phyloP scores from a whole-genome alignment of 2,329 filamentous ascomycete genomes.

The Chrysoporthe deuterocubensis region DNA sequence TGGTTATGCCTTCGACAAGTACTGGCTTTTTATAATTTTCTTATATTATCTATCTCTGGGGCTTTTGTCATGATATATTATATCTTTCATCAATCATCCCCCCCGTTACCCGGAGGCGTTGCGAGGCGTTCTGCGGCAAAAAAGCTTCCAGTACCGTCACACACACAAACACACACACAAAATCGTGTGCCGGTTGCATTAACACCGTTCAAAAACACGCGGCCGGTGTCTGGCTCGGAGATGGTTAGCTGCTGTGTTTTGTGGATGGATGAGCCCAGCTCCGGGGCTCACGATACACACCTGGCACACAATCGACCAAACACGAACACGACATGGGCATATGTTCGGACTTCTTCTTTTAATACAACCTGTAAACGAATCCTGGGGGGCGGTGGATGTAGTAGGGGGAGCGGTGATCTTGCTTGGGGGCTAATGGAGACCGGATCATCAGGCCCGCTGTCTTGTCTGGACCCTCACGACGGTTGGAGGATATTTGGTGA shows the following conservation, averaged over 20 bases:
- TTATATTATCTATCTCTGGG: conserved; percentile 10
- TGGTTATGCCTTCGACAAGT: conserved; percentile 19
- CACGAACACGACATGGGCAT: conserved; percentile 6
- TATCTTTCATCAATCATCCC: conserved; percentile 6
- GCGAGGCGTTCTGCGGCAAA: conserved; percentile 18
- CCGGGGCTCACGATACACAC: conserved; percentile 6
- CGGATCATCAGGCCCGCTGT: background rate
- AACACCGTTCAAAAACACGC: background rate
- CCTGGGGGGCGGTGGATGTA: background rate
- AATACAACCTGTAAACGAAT: background rate
- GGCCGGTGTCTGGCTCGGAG: no score
- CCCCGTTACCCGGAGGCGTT: conserved; percentile 14
- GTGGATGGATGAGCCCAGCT: background rate
- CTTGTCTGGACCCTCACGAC: background rate
- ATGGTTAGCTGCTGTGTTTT: background rate
- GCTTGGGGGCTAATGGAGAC: background rate
- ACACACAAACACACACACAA: background rate
- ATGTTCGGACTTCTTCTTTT: background rate
- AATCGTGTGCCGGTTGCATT: conserved; percentile 6
- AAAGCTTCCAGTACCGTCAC: conserved; percentile 2
- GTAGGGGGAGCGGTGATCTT: background rate
- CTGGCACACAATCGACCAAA: conserved; percentile 5
- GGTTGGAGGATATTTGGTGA: no score
- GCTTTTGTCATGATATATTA: conserved; percentile 18
- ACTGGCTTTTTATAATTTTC: conserved; percentile 24